Base-by-base conservation (phyloP, 208 protist genomes). In the Angomonas ambiguus region DNA sequence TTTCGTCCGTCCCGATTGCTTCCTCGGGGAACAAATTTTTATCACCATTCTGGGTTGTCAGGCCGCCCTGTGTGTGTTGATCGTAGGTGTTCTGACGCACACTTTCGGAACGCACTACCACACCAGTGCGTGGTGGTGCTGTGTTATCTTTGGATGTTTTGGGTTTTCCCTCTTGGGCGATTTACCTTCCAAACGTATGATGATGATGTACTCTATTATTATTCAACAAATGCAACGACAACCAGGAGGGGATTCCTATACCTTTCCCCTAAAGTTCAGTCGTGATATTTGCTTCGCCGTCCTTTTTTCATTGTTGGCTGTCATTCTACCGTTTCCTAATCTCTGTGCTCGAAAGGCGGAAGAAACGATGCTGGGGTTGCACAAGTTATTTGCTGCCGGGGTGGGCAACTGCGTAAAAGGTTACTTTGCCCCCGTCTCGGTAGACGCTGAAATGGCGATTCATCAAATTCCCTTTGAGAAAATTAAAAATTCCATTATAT, bases 201-300 rank as follows among this genome's bases (percentile, higher is more conserved):
- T 85, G 20, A 83, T 93, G 65, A 62, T 89, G 59, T 79, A 74
- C 28, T 59, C 69, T 8, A 60, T 86, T 4, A 75, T 93, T 45
- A 72, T 87, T 34, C 83, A 89, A 79, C 76, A 82, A 27, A 76
- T 83, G 65, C 71, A 90, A 67, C 80, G 81, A 45, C 62, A 65
- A 10, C 69, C 71, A 0, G 71, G 68, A 2, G 71, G 67, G 0
- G 71, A 75, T 0, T 69, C 59, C 3, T 22, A 80, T 10, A 2
- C 65, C n/a, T 82, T 83, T 18, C 53, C 79, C 13, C 6, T 73
- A 1, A 33, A 65, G 24, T 79, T 87, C 25, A 65, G 33, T 0
- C 61, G 74, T 10, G 76, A 92, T 60, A 76, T 92, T 25, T 33
- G 75, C 30, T 61, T 92, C n/a, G 73, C 82, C 35, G 34, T 41